Base-by-base conservation (phyloP, 345 rosid species). In the Boechera retrofracta region DNA sequence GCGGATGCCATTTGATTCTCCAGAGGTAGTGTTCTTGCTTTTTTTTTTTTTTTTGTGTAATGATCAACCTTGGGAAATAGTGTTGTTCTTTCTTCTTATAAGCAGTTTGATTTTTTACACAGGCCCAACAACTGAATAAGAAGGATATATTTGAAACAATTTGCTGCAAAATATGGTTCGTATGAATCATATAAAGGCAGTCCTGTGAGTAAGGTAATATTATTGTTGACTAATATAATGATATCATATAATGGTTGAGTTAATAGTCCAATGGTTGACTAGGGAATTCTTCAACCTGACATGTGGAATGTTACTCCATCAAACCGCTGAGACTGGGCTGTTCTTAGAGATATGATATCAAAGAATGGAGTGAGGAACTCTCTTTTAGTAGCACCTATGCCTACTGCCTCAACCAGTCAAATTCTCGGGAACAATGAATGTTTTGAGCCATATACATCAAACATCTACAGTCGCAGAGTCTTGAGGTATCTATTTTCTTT, bases 321-420 rank as follows among this genome's bases (percentile, higher is more conserved):
- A 1, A 0, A 6, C 9, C 53, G 53, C 24, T 54, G 59, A 35
- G 59, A 54, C 59, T 54, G 35, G 59, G 16, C n/a, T 11, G n/a
- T 9, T 28, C 59, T 48, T 4, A 48, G 24, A 4, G 53, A 16
- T 16, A 48, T 48, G 53, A 48, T 48, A 2, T 16, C 53, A 16
- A 48, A 16, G 53, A 48, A 48, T 48, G 53, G 24, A 48, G 3
- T 48, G 3, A n/a, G 53, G 3, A 48, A 48, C 3, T 48, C 53
- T 48, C 53, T 48, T 48, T 4, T 88, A 53, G 78, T 90, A 31
- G 89, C 96, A 54, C 90, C 90, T n/a, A 88, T 88, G 93, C 93
- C 93, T 0, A 90, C 93, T 76, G 96, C 93, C 61, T 88, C 90
- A 36, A 92, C 96, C 64, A 92, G 97, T 73, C 97, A 89, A 85